Evolutionary conservation across 2,329 filamentous ascomycete genomes (phyloP).

Genomic region (Elsinoe ampelina): DNA sequence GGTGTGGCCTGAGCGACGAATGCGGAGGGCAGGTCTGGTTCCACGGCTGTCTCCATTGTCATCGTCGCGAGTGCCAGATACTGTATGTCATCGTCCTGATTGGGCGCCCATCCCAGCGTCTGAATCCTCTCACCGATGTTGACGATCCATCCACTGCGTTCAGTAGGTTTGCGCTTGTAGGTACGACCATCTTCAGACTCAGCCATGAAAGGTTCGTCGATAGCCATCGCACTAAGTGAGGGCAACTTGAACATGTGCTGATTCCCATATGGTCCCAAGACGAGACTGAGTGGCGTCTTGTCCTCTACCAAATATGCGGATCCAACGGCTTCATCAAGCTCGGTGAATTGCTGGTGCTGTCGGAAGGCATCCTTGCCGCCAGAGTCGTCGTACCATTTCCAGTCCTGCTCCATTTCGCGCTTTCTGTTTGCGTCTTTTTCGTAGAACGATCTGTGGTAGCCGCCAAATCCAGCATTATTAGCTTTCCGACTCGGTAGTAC

Average conservation of each 20-base stretch:
- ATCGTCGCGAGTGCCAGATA: constrained; percentile 43
- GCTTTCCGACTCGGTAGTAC: constrained; percentile 41
- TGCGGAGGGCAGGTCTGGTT: constrained; percentile 34
- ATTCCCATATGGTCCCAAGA: constrained; percentile 42
- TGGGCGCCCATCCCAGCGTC: constrained; percentile 38
- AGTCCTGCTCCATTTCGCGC: constrained; percentile 38
- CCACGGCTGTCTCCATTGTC: constrained; percentile 27
- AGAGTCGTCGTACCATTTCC: constrained; percentile 45
- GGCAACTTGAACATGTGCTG: constrained; percentile 37
- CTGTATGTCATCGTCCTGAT: constrained; percentile 38
- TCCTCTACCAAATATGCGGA: constrained; percentile 35
- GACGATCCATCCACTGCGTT: constrained; percentile 42
- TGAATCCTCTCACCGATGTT: constrained; percentile 47
- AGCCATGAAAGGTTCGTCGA: constrained; percentile 28
- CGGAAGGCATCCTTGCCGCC: constrained; percentile 35
- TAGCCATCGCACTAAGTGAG: constrained; percentile 34
- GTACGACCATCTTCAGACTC: background rate
- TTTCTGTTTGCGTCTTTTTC: constrained; percentile 32
- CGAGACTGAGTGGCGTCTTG: constrained; percentile 31
- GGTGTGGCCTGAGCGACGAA: constrained; percentile 41
- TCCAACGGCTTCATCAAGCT: constrained; percentile 31
- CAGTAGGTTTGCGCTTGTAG: constrained; percentile 27
- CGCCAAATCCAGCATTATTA: constrained; percentile 26
- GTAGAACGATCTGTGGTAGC: constrained; percentile 37
- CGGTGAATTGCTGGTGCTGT: constrained; percentile 31